Evolutionary conservation across 1,284 basidiomycete genomes (phyloP), one percentile per base, ranked within the genome.

Genomic region (Hymenochaete sp.): DNA sequence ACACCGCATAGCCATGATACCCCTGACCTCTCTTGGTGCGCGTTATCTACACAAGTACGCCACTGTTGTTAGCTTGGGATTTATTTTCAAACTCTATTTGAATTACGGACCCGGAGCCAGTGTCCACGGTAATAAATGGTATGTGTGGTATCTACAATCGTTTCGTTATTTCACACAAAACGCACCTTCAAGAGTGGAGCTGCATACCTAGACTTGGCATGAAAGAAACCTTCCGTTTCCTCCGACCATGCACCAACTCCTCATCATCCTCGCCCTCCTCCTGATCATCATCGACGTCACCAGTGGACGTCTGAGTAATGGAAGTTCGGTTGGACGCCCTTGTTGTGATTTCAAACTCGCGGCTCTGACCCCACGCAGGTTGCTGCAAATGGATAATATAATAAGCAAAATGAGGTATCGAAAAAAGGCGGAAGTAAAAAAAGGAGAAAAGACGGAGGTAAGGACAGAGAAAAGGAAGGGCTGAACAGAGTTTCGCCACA

Each of bases 311-410:
- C 55, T 79, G 73, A 43, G 68, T 77, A 51, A 86, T 63, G 39
- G 75, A 74, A 52, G 71, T 72, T 36, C 80, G 74, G 44, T 71
- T 70, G 13, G 73, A 66, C 10, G 80, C 73, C 42, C 84, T 79
- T 14, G 86, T 89, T 7, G 83, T 87, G 53, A 89, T 88, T 62
- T 89, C 85, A 58, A 89, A 89, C 61, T 89, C 85, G 33, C 86
- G 71, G 61, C 82, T 85, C 40, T 80, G 75, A 4, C 83, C 82
- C 83, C 83, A 87, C 16, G 83, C 80, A 18, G 84, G 84, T 83
- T 87, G 84, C 83, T 84, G 53, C 41, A 35, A 35, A 35, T 6
- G 5, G 14, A 35, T 31, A 10, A 10, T 14, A 35, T 39, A 38
- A 45, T 27, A 36, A 31, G 24, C 26, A 27, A 24, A 19, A 16